Percentiles rank a stretch among this genome's conserved stretches.
Conservation (phyloP, 345 rosid genomes). For the Dovyalis caffra region DNA sequence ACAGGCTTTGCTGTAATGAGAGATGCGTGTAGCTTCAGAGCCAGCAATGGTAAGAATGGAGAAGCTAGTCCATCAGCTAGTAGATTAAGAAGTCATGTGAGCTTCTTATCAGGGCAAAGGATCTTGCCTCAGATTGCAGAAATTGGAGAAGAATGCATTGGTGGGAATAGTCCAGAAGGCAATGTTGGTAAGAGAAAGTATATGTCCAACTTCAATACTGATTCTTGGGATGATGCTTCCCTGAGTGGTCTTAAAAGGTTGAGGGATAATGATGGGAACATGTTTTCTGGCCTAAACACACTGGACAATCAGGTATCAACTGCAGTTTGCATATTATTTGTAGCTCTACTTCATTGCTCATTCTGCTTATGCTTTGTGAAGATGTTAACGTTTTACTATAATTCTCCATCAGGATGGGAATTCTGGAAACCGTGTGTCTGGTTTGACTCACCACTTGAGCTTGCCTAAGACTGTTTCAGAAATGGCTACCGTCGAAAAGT, state of each 20-base stretch:
- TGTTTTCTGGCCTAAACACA: constrained; percentile 26
- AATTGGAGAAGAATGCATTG: constrained; percentile 32
- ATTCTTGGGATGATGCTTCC: constrained; percentile 39
- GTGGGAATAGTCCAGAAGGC: constrained; percentile 13
- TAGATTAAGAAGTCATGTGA: constrained; percentile 28
- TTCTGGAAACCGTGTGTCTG: constrained; percentile 37
- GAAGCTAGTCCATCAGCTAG: constrained; percentile 29
- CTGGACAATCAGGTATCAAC: constrained; percentile 38
- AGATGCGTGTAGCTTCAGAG: constrained; percentile 28
- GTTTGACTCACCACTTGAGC: constrained; percentile 69
- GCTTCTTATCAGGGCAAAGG: constrained; percentile 35
- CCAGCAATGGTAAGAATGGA: constrained; percentile 22
- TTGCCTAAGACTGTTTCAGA: constrained; percentile 56
- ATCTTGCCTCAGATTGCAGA: constrained; percentile 43
- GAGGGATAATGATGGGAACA: constrained; percentile 24
- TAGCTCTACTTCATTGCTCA: neutral
- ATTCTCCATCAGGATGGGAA: constrained; percentile 39
- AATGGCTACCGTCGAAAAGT: constrained; percentile 40
- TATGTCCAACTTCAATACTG: constrained; percentile 27
- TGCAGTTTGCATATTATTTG: neutral
- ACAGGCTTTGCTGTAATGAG: constrained; percentile 33
- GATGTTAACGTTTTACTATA: constrained; percentile 9
- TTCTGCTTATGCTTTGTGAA: neutral
- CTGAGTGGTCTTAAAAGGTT: constrained; percentile 30
- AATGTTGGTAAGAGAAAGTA: constrained; percentile 27